A percentile compares a stretch with the other conserved stretches of the same genome.
Conservation (phyloP, 306 rosid genomes). For the Corylus americana region DNA sequence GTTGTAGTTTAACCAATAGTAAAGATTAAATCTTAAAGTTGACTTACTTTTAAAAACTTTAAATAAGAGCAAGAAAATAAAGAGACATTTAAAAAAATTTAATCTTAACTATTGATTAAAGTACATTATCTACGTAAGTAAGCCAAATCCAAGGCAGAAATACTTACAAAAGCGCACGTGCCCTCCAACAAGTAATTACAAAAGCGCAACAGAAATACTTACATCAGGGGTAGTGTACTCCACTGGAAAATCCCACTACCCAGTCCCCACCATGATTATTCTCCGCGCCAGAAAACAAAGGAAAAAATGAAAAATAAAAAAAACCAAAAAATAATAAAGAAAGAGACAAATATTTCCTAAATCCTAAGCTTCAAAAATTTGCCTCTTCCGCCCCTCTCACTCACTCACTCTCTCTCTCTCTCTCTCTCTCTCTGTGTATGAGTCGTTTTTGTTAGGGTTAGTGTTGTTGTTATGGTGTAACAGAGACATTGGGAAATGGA, state of each 20-base stretch:
- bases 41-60: no score
- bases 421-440: constrained; percentile 10
- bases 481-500: constrained; percentile 48
- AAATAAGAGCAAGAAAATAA: no score
- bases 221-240: constrained; percentile 9
- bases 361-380: constrained; percentile 32
- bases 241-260: constrained; percentile 17
- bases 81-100: no score
- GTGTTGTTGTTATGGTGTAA: constrained; percentile 9
- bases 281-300: constrained; percentile 53
- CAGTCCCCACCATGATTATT: neutral
- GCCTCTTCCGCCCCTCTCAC: neutral
- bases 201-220: neutral
- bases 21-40: no score
- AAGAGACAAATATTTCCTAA: constrained; percentile 23
- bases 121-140: no score
- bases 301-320: neutral
- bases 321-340: no score
- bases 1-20: no score
- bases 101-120: no score
- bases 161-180: no score
- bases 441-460: constrained; percentile 12
- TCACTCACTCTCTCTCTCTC: neutral
- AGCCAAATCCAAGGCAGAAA: no score
- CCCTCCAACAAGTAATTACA: neutral